Evolutionary conservation across 768 basidiomycete genomes (phyloP).

Genomic region (Pisolithus microcarpus): DNA sequence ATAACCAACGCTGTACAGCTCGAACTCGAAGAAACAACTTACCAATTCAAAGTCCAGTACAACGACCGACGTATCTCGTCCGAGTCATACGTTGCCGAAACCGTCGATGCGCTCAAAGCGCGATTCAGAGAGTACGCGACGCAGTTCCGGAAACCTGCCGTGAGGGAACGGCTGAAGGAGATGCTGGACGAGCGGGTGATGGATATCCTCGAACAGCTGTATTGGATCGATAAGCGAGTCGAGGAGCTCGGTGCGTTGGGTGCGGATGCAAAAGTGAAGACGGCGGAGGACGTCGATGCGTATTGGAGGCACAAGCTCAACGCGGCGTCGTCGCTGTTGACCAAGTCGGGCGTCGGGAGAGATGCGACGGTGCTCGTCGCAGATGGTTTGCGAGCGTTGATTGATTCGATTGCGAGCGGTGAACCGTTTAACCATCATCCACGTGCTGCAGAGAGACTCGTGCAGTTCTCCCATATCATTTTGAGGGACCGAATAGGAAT

Average conservation of each 20-base stretch:
- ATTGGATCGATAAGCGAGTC: slow-evolving; percentile 90
- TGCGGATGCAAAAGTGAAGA: slow-evolving; percentile 58
- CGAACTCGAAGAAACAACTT: slow-evolving; percentile 93
- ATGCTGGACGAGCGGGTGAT: slow-evolving; percentile 97
- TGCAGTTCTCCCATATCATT: slow-evolving; percentile 89
- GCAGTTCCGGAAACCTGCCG: slow-evolving; percentile 83
- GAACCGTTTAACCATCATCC: slow-evolving; percentile 95
- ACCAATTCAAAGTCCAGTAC: slow-evolving; percentile 99
- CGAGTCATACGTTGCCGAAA: slow-evolving; percentile 97
- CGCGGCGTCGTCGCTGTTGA: slow-evolving; percentile 85
- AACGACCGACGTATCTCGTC: slow-evolving; percentile 93
- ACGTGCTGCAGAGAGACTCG: slow-evolving; percentile 77
- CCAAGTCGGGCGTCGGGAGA: slow-evolving; percentile 92
- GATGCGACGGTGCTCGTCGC: slow-evolving; percentile 93
- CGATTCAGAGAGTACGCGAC: slow-evolving; percentile 81
- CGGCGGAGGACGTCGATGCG: slow-evolving; percentile 67
- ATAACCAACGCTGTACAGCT: slow-evolving; percentile 97
- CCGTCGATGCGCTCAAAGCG: slow-evolving; percentile 85
- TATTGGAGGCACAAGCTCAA: slow-evolving; percentile 98
- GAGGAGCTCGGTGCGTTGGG: slow-evolving; percentile 67
- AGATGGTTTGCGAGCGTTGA: slow-evolving; percentile 82
- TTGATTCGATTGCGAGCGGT: slow-evolving; percentile 79
- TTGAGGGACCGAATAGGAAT: slow-evolving; percentile 87
- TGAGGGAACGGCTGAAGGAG: slow-evolving; percentile 80
- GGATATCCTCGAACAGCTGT: slow-evolving; percentile 94